These are phyloP conservation scores for Trichocomaceae sp. DNA, from an alignment of 2,329 filamentous ascomycete species.

Conservation along the genomic window DNA sequence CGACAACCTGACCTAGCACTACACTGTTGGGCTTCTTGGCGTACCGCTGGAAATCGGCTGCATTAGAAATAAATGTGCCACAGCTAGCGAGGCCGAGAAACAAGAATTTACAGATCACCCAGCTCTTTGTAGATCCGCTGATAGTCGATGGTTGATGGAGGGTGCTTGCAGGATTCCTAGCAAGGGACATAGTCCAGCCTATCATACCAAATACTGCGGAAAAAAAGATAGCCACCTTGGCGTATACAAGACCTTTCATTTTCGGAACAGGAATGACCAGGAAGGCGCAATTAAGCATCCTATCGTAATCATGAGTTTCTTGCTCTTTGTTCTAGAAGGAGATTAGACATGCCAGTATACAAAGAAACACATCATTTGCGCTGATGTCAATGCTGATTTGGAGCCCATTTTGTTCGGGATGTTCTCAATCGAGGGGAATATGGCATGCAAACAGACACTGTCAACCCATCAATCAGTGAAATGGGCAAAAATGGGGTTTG, in stretches of 20 bases:
- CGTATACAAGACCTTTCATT: constrained; percentile 30
- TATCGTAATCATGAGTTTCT: background rate
- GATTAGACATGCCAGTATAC: constrained; percentile 30
- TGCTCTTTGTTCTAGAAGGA: too few relatives aligned
- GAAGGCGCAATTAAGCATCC: constrained; percentile 33
- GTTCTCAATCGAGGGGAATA: constrained; percentile 36
- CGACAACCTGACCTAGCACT: constrained; percentile 36
- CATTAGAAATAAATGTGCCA: constrained; percentile 29
- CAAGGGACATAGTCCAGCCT: constrained; percentile 31
- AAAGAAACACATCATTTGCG: constrained; percentile 38
- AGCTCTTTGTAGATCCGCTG: constrained; percentile 28
- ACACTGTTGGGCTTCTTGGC: constrained; percentile 36
- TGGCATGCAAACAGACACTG: constrained; percentile 37
- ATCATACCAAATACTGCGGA: constrained; percentile 36
- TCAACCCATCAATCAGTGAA: background rate
- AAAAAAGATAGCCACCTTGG: constrained; percentile 34
- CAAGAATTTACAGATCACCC: constrained; percentile 35
- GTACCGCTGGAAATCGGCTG: constrained; percentile 42
- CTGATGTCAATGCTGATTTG: constrained; percentile 36
- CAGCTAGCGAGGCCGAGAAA: constrained; percentile 25
- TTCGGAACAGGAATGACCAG: constrained; percentile 35
- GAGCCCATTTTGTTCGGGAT: constrained; percentile 37
- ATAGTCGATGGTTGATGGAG: constrained; percentile 25
- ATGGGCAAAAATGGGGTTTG: too few relatives aligned
- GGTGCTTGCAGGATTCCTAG: constrained; percentile 22